Evolutionary conservation across 2,329 filamentous ascomycete genomes (phyloP), one percentile per base, ranked within the genome.

Genomic region (Penicillium sp.): DNA sequence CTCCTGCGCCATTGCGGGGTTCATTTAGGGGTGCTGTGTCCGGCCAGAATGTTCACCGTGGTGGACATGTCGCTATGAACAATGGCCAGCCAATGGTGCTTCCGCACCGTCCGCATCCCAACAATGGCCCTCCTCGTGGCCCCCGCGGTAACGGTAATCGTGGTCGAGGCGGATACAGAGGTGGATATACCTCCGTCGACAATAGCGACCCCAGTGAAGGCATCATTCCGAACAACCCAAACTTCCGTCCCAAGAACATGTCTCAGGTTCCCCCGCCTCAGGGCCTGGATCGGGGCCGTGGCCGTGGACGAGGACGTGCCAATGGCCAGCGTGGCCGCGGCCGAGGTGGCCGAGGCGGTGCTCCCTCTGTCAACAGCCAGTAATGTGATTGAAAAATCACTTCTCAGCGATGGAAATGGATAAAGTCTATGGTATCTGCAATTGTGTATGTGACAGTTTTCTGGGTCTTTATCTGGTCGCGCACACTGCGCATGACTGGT

Each of bases 21-120:
- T 85, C 84, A 17, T 89, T 83, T 76, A 79, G 83, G 43, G 84
- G 84, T 58, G 86, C 84, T 43, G 77, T 86, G 17, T 70, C 78
- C 38, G 83, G 84, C 12, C 69, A 76, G 48, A 77, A 76, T 58
- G 74, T 74, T 22, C 68, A 72, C 3, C 73, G 72, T 50, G 76
- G 75, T 47, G 77, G 76, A 25, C 72, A 73, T 52, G 72, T 73
- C 17, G 67, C 66, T 43, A 37, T 64, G 7, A 71, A 68, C 54
- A 68, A 67, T 15, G 69, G 68, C 4, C 58, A 63, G 38, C 63
- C 65, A 31, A 70, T 66, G 39, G 68, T 58, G 28, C 59, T 76
- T 22, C 73, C 74, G 5, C 71, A 74, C 63, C 73, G 73, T 5
- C 70, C 73, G 7, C 68, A 75, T 25, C 50, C 59, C 39, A 73